Percentiles rank a stretch among this genome's conserved stretches.
Conservation (phyloP, 768 basidiomycete species). For the Leccinum imitatum region DNA sequence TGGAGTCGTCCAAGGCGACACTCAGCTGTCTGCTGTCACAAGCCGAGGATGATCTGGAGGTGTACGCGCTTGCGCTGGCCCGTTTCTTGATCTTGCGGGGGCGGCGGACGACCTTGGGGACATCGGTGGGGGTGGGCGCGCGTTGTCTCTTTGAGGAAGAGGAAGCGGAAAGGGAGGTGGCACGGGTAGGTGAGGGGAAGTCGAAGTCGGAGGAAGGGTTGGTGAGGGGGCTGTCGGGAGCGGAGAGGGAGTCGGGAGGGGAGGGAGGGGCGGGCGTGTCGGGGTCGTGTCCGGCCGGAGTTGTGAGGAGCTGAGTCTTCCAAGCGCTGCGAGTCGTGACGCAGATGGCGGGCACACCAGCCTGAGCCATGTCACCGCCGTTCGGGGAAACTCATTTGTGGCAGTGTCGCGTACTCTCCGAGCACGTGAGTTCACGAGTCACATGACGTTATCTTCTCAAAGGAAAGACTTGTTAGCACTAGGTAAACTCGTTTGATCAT, state of each 20-base stretch:
- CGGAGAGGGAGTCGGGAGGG: slow-evolving; percentile 21
- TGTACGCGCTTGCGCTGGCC: slow-evolving; percentile 15
- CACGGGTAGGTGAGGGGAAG: slow-evolving; percentile 17
- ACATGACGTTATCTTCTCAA: too few relatives aligned
- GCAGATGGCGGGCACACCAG: slow-evolving; percentile 18
- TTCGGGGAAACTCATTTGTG: slow-evolving; percentile 16
- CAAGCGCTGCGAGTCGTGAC: slow-evolving; percentile 33
- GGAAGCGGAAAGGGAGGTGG: slow-evolving; percentile 23
- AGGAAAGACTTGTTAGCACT: too few relatives aligned
- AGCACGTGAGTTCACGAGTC: slow-evolving; percentile 6
- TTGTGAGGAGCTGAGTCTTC: slow-evolving; percentile 20
- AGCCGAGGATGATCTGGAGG: slow-evolving; percentile 43
- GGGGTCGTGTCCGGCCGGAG: not conserved
- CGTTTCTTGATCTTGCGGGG: slow-evolving; percentile 30
- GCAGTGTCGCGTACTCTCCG: slow-evolving; percentile 17
- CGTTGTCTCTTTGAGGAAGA: slow-evolving; percentile 29
- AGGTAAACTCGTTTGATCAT: too few relatives aligned
- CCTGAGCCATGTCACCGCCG: slow-evolving; percentile 11
- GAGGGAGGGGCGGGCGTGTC: slow-evolving; percentile 11
- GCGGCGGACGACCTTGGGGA: slow-evolving; percentile 2
- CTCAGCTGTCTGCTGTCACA: slow-evolving; percentile 41
- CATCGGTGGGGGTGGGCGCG: slow-evolving; percentile 8
- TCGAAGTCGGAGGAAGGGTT: slow-evolving; percentile 16
- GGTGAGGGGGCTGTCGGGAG: slow-evolving; percentile 25
- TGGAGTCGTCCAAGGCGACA: slow-evolving; percentile 50